Evolutionary conservation across 2,329 filamentous ascomycete species (phyloP), one percentile per base, ranked within the genome.

Genomic region (Aaosphaeria arxii): DNA sequence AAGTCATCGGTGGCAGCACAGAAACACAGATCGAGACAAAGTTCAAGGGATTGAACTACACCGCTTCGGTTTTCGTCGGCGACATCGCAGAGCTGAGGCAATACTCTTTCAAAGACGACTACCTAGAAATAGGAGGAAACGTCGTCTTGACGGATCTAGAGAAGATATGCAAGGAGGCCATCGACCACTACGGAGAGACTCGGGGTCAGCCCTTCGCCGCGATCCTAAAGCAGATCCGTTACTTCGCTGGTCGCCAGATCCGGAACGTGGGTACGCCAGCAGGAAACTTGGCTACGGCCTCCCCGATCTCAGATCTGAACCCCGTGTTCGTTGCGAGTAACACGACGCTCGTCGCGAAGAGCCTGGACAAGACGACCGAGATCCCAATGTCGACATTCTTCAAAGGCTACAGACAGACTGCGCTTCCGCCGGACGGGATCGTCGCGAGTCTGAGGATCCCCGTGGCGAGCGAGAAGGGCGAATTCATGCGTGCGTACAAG

Each of bases 1-100:
- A 97, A 71, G 84, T 99, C 52, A 96, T 99, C 52, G 92, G 91
- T 43, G 94, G 94, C 52, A 96, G 91, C 67, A 95, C 91, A 2
- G 94, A 99, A 71, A 97, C 92, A 0, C 94, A 97, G 71, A 97
- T 99, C 51, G 94, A 99, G 72, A 88, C 95, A 74, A 96, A 96
- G 72, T 97, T 99, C 81, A 97, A 97, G 74, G 90, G 87, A 1
- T 83, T 96, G 77, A 82, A 91, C 59, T 97, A 97, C 66, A 86
- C 87, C 4, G 84, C 89, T 1, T 96, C 91, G 0, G 88, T 99
- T 0, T 97, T 87, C 57, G 88, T 97, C 7, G 91, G 92, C 7
- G 94, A 99, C 62, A 96, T 99, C 49, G 77, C 89, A 1, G 94
- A 97, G 71, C 74, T 99, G 49, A 81, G 90, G 9, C 87, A 91